phyloP scores from a whole-genome alignment of 345 rosid genomes.

The Passiflora organensis region DNA sequence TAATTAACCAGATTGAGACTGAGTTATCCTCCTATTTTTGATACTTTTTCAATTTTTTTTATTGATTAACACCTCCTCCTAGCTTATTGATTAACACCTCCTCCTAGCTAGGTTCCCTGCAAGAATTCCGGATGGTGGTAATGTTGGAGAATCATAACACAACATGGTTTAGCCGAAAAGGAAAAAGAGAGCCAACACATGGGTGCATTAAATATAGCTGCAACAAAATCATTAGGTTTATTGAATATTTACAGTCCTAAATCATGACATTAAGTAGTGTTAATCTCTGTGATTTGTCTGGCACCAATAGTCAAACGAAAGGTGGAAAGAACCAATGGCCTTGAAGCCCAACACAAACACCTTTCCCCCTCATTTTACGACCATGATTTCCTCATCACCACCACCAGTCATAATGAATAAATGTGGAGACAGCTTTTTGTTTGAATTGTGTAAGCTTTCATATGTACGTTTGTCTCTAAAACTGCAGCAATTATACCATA shows the following conservation, averaged over 20 bases:
- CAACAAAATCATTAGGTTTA: constrained; percentile 21
- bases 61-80: too few relatives aligned
- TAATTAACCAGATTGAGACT: too few relatives aligned
- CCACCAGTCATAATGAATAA: constrained; percentile 7
- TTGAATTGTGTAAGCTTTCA: background rate
- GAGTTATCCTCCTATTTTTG: too few relatives aligned
- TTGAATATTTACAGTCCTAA: constrained; percentile 11
- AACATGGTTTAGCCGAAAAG: constrained; percentile 9
- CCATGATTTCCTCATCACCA: constrained; percentile 10
- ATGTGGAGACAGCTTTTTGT: background rate
- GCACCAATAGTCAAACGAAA: constrained; percentile 12
- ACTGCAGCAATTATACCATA: background rate
- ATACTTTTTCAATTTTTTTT: too few relatives aligned
- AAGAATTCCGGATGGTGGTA: constrained; percentile 10
- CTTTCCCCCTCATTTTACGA: constrained; percentile 6
- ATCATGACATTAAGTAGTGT: constrained; percentile 10
- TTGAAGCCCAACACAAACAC: background rate
- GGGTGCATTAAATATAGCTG: constrained; percentile 10
- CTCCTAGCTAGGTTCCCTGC: too few relatives aligned
- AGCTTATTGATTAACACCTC: too few relatives aligned
- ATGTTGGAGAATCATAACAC: constrained; percentile 20
- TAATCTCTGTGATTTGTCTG: constrained; percentile 1
- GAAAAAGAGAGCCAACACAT: constrained; percentile 10
- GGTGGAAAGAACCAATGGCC: background rate
- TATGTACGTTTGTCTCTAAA: background rate